Conservation (phyloP, 306 rosid genomes). For the Castanea mollissima region DNA sequence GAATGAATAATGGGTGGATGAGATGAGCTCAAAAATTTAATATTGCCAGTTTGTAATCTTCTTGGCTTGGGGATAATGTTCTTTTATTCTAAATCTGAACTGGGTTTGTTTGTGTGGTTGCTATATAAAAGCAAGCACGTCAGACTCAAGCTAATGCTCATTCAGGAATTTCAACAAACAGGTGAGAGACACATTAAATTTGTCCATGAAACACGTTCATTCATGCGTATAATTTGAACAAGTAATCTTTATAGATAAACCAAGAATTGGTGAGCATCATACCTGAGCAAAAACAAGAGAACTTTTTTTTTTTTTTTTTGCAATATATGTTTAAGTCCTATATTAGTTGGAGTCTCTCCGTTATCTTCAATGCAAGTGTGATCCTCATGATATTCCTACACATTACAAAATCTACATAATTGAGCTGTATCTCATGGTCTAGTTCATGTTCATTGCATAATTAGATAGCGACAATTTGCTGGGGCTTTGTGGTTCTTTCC, state of each 20-base stretch:
- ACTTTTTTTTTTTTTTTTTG: not conserved
- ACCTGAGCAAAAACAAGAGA: not conserved
- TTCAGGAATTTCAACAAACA: conserved; percentile 39
- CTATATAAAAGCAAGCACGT: not conserved
- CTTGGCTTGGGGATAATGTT: conserved; percentile 10
- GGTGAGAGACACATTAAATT: not conserved
- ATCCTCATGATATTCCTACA: no score
- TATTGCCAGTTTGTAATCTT: not conserved
- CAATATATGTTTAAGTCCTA: not conserved
- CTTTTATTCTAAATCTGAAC: not conserved
- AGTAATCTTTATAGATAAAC: not conserved
- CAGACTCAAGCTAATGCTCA: conserved; percentile 4
- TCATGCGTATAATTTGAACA: not conserved
- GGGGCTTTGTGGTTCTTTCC: no score
- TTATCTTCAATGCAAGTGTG: no score
- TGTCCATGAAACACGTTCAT: not conserved
- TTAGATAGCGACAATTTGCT: no score
- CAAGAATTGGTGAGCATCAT: not conserved
- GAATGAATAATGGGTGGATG: not conserved
- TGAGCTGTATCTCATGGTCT: no score
- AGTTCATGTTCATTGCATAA: no score
- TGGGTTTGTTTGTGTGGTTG: not conserved
- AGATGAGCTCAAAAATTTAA: not conserved
- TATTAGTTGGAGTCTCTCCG: no score
- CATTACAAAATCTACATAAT: no score